A percentile compares a stretch with the other conserved stretches of the same genome.
phyloP scores from a whole-genome alignment of 1,284 basidiomycete genomes.

The Moniliophthora roreri region DNA sequence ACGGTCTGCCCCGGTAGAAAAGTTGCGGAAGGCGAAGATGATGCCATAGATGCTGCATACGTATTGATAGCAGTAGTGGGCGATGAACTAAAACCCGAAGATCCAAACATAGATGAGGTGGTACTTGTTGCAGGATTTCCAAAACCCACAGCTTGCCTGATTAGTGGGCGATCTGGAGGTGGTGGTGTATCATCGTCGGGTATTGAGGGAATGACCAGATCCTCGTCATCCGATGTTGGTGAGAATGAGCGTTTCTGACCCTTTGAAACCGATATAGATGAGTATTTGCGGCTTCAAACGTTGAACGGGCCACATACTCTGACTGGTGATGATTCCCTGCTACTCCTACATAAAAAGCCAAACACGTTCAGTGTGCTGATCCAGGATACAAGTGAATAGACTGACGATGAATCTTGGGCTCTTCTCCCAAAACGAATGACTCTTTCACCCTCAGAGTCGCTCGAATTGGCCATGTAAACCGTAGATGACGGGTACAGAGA shows the following conservation, averaged over 20 bases:
- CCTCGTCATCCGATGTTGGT: slow-evolving; percentile 52
- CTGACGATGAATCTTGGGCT: slow-evolving; percentile 31
- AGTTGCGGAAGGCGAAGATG: slow-evolving; percentile 20
- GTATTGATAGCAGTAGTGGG: slow-evolving; percentile 32
- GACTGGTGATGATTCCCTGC: slow-evolving; percentile 52
- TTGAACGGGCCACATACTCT: slow-evolving; percentile 30
- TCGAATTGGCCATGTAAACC: neutral
- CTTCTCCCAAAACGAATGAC: slow-evolving; percentile 22
- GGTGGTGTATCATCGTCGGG: slow-evolving; percentile 46
- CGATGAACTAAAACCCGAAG: slow-evolving; percentile 16
- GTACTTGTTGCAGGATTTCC: slow-evolving; percentile 23
- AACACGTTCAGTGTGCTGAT: too few species aligned
- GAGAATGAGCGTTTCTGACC: slow-evolving; percentile 46
- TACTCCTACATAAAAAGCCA: slow-evolving; percentile 41
- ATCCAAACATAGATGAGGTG: too few species aligned
- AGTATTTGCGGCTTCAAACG: neutral
- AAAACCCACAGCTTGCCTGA: slow-evolving; percentile 57
- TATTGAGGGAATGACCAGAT: slow-evolving; percentile 33
- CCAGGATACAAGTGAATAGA: slow-evolving; percentile 3
- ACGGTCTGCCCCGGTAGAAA: slow-evolving; percentile 53
- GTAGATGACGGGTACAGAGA: neutral
- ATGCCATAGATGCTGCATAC: slow-evolving; percentile 40
- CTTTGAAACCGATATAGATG: slow-evolving; percentile 16
- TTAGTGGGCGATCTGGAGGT: slow-evolving; percentile 44
- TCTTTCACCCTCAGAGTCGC: slow-evolving; percentile 9